Base-by-base conservation (phyloP, 805 yeast genomes). In the Metschnikowia picachoensis region DNA sequence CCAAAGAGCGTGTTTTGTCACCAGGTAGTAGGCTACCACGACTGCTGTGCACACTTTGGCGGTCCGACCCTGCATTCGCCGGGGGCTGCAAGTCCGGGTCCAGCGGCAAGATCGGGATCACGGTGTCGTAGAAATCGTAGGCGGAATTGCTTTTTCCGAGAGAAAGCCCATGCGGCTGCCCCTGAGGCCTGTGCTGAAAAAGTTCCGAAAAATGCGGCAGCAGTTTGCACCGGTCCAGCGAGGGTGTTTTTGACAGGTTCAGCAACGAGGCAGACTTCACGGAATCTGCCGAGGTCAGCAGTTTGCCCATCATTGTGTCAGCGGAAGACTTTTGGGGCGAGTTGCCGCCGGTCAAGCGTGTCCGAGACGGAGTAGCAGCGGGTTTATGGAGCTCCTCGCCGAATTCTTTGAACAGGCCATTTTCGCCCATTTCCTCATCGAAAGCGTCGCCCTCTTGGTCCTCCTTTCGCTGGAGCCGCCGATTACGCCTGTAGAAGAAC, bases 61-160 rank as follows among this genome's bases (percentile, higher is more conserved):
- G 30, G 27, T 44, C 49, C n/a, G 27, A 9, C 12, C 20, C 29
- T 4, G 28, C 36, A 17, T 43, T 20, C 1, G 46, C 20, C 9
- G 38, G 30, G n/a, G 51, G 57, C 10, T 53, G 57, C 37, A 40
- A 49, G 6, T 37, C 16, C 9, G 37, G 31, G 7, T 43, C 43
- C n/a, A 39, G 14, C 13, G 66, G 68, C 40, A 70, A 47, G 8
- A 70, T 60, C 3, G 77, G 77, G 44, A 72, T 70, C 47, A 72
- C 60, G 8, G 69, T 46, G 41, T 72, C 74, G 60, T 72, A 72
- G 50, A 71, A 70, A 46, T 70, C 75, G 55, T 69, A 72, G 25
- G 70, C 56, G 10, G 64, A 57, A n/a, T 59, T 55, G 14, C 61
- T 48, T 20, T 52, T 54, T n/a, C 52, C 51, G 35, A 38, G 44